Percentiles rank a stretch among this genome's conserved stretches.
Conservation (phyloP, 2,329 filamentous ascomycete species). For the Colletotrichum cuscutae region DNA sequence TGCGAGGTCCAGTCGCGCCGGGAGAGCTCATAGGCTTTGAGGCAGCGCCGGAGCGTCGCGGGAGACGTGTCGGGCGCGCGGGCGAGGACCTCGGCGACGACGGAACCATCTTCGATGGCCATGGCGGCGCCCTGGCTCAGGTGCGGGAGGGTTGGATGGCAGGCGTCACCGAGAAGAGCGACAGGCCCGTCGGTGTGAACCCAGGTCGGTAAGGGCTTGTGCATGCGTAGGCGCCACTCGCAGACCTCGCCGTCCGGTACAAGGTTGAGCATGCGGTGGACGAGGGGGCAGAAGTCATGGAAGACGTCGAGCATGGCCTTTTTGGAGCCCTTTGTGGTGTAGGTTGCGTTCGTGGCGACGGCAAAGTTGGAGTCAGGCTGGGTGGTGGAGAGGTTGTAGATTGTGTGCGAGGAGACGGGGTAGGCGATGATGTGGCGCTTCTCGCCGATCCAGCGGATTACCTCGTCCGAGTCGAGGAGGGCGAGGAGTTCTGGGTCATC, state of each 20-base stretch:
- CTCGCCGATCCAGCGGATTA: constrained; percentile 81
- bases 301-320: constrained; percentile 70
- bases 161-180: constrained; percentile 71
- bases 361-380: constrained; percentile 72
- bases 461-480: constrained; percentile 74
- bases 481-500: constrained; percentile 73
- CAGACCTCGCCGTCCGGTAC: constrained; percentile 71
- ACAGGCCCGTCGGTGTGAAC: constrained; percentile 59
- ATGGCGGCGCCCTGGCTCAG: constrained; percentile 75
- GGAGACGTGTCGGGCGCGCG: constrained; percentile 48
- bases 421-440: constrained; percentile 83
- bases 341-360: constrained; percentile 65
- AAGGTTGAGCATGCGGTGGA: constrained; percentile 68
- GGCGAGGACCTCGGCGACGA: constrained; percentile 64
- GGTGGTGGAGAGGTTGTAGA: constrained; percentile 72
- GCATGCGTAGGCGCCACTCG: constrained; percentile 72
- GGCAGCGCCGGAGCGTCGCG: constrained; percentile 56
- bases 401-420: constrained; percentile 72
- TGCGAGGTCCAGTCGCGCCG: constrained; percentile 64
- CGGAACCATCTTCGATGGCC: constrained; percentile 74
- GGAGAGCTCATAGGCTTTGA: constrained; percentile 65
- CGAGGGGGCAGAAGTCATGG: constrained; percentile 67
- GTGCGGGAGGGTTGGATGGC: constrained; percentile 75
- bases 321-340: constrained; percentile 73
- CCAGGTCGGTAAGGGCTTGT: constrained; percentile 68